These are phyloP conservation scores for Pestalotiopsis sp. DNA, from an alignment of 2,329 filamentous ascomycete species.

Conservation along the genomic window DNA sequence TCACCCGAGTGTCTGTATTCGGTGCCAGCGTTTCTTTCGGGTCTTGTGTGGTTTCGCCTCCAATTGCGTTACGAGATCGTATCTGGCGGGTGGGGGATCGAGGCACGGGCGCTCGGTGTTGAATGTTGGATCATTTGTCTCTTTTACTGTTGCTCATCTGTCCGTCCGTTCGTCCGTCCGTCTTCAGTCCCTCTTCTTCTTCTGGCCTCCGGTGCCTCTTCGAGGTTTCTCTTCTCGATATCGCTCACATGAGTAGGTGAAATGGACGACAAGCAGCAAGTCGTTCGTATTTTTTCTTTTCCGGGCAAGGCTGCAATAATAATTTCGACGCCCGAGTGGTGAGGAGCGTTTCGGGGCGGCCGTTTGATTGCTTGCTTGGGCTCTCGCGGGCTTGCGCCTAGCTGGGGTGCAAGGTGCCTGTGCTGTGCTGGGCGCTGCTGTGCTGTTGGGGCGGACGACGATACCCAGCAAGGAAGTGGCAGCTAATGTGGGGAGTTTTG, in stretches of 20 bases:
- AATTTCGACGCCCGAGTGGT: neutral
- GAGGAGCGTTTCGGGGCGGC: slow-evolving; percentile 4
- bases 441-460: neutral
- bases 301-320: neutral
- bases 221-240: neutral
- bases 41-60: neutral
- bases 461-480: slow-evolving; percentile 4
- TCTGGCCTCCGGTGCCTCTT: neutral
- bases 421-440: neutral
- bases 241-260: neutral
- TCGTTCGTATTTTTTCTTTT: neutral
- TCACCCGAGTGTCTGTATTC: neutral
- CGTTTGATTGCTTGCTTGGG: neutral
- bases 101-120: slow-evolving; percentile 9
- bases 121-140: neutral
- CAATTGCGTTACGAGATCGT: slow-evolving; percentile 8
- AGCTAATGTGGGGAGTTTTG: slow-evolving; percentile 10
- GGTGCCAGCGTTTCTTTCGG: neutral
- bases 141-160: neutral
- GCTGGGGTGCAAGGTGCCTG: neutral
- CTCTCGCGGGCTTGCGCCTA: neutral
- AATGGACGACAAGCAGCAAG: neutral
- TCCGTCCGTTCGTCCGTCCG: neutral
- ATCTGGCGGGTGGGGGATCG: slow-evolving; percentile 2
- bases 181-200: neutral